Base-by-base conservation (phyloP, 2,329 filamentous ascomycete species). In the Fusarium annulatum region DNA sequence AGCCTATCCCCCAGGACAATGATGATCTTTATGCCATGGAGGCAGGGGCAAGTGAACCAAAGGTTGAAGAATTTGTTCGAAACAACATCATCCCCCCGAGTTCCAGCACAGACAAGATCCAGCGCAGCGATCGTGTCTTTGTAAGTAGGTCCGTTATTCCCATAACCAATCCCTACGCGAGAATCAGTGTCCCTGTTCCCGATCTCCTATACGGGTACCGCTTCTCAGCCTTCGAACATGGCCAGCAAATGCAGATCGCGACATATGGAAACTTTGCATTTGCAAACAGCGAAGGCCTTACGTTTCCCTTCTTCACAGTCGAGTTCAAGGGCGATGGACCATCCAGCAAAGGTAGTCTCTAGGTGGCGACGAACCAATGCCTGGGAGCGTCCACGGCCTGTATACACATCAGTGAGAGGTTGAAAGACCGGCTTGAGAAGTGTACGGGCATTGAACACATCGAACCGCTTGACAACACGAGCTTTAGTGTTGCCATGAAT, bases 351-450 rank as follows among this genome's bases (percentile, higher is more conserved):
- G 53, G 65, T 34, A 69, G 69, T 64, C 42, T 72, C 38, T 58
- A 51, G 79, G 80, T 79, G 7, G 80, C 80, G 15, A 81, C 79
- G 7, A 84, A 84, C 63, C 78, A 83, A 72, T 82, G 80, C 64
- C 74, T 82, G 30, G 79, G 80, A 3, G 79, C 61, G 1, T 76
- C 81, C 3, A 64, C 78, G 26, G 65, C 79, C 18, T 82, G 81
- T 57, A 68, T 83, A 56, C 79, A 82, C 18, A 74, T 82, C 15
- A 73, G 56, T 0, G 67, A 69, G 3, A 43, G 15, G 21, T 7
- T 70, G 26, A 69, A 33, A 3, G n/a, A 16, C 4, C 2, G 9
- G 4, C 34, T 53, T 16, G 14, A 16, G 9, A 28, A 21, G 19
- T 28, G 23, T 16, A n/a, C 8, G 12, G 38, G 3, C 5, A 14